phyloP scores from a whole-genome alignment of 1,284 basidiomycete genomes.

The Malassezia brasiliensis region DNA sequence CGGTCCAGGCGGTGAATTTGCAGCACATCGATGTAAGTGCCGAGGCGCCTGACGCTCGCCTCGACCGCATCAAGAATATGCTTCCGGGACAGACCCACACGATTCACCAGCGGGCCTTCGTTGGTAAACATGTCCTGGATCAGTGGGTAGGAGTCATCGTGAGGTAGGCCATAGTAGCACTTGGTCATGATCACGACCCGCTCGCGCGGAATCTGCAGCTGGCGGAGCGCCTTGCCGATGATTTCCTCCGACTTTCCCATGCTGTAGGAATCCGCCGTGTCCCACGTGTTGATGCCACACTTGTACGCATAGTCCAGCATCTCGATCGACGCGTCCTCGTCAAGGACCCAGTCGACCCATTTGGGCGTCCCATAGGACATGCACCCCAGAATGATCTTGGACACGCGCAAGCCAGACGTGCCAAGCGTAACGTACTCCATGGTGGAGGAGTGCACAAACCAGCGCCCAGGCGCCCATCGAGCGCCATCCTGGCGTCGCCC shows the following conservation, averaged over 20 bases:
- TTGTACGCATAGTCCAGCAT: conserved; percentile 18
- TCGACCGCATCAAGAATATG: conserved; percentile 72
- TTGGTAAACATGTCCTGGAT: conserved; percentile 7
- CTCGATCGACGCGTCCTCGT: conserved; percentile 52
- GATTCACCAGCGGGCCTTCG: conserved; percentile 50
- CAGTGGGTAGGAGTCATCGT: conserved; percentile 18
- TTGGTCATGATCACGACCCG: conserved; percentile 66
- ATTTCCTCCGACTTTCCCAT: conserved; percentile 63
- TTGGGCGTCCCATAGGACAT: conserved; percentile 52
- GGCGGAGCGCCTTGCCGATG: conserved; percentile 67
- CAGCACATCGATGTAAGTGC: conserved; percentile 57
- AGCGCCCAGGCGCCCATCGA: neutral
- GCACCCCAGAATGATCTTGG: conserved; percentile 53
- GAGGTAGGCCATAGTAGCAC: conserved; percentile 53
- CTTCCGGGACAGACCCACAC: conserved; percentile 61
- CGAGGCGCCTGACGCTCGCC: conserved; percentile 60
- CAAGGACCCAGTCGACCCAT: conserved; percentile 55
- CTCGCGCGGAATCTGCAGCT: conserved; percentile 61
- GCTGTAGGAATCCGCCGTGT: conserved; percentile 61
- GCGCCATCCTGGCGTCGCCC: no score
- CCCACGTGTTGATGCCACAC: conserved; percentile 60
- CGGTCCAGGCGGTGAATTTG: conserved; percentile 55
- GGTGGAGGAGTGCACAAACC: neutral
- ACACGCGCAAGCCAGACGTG: conserved; percentile 28
- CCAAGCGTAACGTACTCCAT: conserved; percentile 5